These are phyloP conservation scores for Xylariaceae sp. DNA, from an alignment of 2,329 filamentous ascomycete species.

Conservation along the genomic window DNA sequence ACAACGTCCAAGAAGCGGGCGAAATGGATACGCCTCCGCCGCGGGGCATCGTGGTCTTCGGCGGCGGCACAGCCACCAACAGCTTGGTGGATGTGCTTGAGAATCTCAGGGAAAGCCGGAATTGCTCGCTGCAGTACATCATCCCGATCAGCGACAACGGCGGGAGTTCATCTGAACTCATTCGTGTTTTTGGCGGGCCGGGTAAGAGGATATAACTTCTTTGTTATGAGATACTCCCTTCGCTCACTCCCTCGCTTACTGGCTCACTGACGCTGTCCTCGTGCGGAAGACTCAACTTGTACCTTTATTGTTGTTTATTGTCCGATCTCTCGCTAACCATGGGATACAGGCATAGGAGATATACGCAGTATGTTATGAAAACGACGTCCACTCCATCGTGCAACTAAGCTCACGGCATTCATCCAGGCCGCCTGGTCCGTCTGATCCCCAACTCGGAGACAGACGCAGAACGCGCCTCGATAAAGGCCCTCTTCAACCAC, in stretches of 20 bases:
- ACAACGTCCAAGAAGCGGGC: not conserved
- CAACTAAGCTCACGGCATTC: not conserved
- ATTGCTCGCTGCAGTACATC: conserved; percentile 71
- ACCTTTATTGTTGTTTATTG: not conserved
- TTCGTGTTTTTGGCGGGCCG: conserved; percentile 89
- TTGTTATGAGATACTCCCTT: too few species aligned
- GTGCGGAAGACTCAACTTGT: not conserved
- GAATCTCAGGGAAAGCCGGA: conserved; percentile 57
- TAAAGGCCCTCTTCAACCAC: conserved; percentile 84
- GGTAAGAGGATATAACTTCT: conserved; percentile 47
- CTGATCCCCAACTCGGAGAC: conserved; percentile 69
- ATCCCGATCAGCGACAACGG: conserved; percentile 97
- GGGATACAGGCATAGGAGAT: conserved; percentile 32
- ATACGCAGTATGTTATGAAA: conserved; percentile 32
- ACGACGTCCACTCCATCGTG: not conserved
- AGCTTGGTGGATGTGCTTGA: conserved; percentile 89
- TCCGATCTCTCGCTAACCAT: not conserved
- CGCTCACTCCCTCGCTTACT: not conserved
- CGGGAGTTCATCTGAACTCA: conserved; percentile 87
- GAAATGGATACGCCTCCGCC: conserved; percentile 24
- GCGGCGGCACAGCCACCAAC: conserved; percentile 90
- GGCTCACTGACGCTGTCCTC: not conserved
- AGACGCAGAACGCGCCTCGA: conserved; percentile 64
- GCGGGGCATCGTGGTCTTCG: conserved; percentile 75
- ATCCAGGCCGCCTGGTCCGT: conserved; percentile 75